A percentile compares a stretch with the other conserved stretches of the same genome.
Evolutionary conservation across 2,329 filamentous ascomycete species (phyloP).

Genomic region (Aspergillus pseudoterreus): DNA sequence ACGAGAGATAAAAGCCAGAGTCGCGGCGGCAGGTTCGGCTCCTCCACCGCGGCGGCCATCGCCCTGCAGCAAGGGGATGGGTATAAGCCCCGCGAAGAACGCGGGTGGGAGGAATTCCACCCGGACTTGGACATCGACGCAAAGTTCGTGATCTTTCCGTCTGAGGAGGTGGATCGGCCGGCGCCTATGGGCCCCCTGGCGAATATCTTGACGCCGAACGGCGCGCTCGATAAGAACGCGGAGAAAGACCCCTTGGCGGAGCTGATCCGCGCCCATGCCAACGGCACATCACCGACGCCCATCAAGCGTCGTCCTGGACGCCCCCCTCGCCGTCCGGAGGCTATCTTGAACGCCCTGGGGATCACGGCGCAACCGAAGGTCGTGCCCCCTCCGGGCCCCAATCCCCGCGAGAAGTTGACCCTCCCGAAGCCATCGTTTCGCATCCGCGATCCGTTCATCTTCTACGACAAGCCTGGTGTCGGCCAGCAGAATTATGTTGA

Average conservation of each 20-base stretch:
- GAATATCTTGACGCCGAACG: slow-evolving; percentile 26
- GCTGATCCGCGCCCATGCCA: slow-evolving; percentile 38
- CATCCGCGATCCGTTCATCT: slow-evolving; percentile 45
- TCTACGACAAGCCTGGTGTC: slow-evolving; percentile 72
- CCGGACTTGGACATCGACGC: slow-evolving; percentile 87
- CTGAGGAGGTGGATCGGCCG: slow-evolving; percentile 80
- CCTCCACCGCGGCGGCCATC: slow-evolving; percentile 78
- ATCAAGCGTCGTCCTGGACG: slow-evolving; percentile 60
- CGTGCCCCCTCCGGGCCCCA: slow-evolving; percentile 47
- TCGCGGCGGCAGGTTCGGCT: slow-evolving; percentile 73
- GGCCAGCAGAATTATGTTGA: slow-evolving; percentile 90
- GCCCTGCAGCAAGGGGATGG: slow-evolving; percentile 89
- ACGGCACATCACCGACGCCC: slow-evolving; percentile 37
- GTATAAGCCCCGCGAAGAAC: slow-evolving; percentile 95
- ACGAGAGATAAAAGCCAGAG: slow-evolving; percentile 41
- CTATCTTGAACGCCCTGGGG: slow-evolving; percentile 58
- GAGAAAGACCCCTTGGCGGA: slow-evolving; percentile 38
- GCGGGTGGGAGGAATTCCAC: slow-evolving; percentile 97
- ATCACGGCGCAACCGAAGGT: slow-evolving; percentile 55
- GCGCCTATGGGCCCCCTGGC: slow-evolving; percentile 48
- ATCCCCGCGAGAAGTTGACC: slow-evolving; percentile 47
- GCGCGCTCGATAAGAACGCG: slow-evolving; percentile 19
- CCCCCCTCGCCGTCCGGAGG: slow-evolving; percentile 60
- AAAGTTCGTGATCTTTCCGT: slow-evolving; percentile 71
- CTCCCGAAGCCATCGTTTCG: slow-evolving; percentile 48